Evolutionary conservation across 2,329 filamentous ascomycete genomes (phyloP), one percentile per base, ranked within the genome.

Genomic region (Fusarium equiseti): DNA sequence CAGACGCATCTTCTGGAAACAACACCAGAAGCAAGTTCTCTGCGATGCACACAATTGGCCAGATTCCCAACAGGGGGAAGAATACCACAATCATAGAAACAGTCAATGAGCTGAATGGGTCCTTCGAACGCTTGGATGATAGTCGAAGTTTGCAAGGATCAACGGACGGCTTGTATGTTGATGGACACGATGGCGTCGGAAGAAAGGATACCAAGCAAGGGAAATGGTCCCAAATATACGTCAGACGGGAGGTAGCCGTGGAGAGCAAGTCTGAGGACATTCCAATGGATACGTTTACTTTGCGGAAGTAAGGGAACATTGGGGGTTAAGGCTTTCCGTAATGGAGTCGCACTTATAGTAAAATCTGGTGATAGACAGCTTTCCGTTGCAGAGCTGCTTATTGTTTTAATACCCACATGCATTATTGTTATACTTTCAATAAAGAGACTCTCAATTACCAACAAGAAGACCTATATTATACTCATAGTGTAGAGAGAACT

Each of bases 81-180:
- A 38, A n/a, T 10, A 38, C 35, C 40, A 45, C n/a, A 24, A 38
- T 35, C 27, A 22, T 13, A 8, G 11, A 35, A 2, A 24, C 16
- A 9, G 16, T 24, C 16, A n/a, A 46, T 3, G 3, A 43, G 8
- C 13, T 38, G 6, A 38, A 54, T 9, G 63, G 63, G 2, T 66
- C 59, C 2, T 66, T 63, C 20, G 63, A 66, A 31, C 48, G 53
- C 8, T 31, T 63, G 13, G 59, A 62, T 6, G 59, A 66, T 32
- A 55, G 32, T n/a, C 27, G 35, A 11, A 66, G 63, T 35, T 44
- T 61, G 2, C 52, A 66, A 4, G 58, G 52, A 2, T 66, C 58
- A 26, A 60, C 42, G 1, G 46, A 66, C 11, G 56, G 24, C 5
- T 16, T 59, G 3, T 59, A 53, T 13, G 6, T 3, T 6, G 20